Conservation (phyloP, 371 early-diverging fungal genomes). For the Mortierella sp. region DNA sequence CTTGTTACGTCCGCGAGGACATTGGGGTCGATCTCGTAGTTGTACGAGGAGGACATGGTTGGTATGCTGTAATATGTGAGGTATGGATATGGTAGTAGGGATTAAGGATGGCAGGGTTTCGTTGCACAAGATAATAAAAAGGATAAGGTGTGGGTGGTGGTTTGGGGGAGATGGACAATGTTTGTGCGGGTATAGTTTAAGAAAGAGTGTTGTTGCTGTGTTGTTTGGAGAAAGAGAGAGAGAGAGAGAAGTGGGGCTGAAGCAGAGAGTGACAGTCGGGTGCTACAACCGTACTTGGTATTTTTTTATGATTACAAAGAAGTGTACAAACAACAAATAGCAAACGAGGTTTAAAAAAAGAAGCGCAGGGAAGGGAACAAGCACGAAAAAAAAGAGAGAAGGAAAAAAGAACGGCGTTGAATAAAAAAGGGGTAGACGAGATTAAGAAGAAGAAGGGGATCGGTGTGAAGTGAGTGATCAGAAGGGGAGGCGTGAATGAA, state of each 20-base stretch:
- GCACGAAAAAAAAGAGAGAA: not conserved
- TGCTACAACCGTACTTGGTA: not conserved
- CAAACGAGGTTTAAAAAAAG: not conserved
- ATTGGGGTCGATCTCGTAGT: constrained; percentile 49
- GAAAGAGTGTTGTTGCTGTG: not conserved
- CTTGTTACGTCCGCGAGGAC: constrained; percentile 51
- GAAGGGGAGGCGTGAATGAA: not conserved
- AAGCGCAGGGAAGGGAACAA: not conserved
- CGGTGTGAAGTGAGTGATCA: not conserved
- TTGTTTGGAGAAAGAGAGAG: not conserved
- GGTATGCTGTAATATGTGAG: too few relatives aligned
- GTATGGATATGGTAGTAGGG: not conserved
- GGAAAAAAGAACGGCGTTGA: not conserved
- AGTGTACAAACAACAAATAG: not conserved
- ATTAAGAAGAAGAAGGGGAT: too few relatives aligned
- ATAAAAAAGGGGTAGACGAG: not conserved
- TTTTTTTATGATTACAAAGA: constrained; percentile 6
- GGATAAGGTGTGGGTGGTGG: not conserved
- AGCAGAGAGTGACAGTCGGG: not conserved
- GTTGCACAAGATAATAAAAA: not conserved
- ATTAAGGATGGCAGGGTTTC: not conserved
- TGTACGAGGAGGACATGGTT: constrained; percentile 18
- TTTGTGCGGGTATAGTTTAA: not conserved
- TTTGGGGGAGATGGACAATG: not conserved
- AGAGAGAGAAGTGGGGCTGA: not conserved